Evolutionary conservation across 805 yeast genomes (phyloP).

Genomic region (Yarrowia sp.): DNA sequence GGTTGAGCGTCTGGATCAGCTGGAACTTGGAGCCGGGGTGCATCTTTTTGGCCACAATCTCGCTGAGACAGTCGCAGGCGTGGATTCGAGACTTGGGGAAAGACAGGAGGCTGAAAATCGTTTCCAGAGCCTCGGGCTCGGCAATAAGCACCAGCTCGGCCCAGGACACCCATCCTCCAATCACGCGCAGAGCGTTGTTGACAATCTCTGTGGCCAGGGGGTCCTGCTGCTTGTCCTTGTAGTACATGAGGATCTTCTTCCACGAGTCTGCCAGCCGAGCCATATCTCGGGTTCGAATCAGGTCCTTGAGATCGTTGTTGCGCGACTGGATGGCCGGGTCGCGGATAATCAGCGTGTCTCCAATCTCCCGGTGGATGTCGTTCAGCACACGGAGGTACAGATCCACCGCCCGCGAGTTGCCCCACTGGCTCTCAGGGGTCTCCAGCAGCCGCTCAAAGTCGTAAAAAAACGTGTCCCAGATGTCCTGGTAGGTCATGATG

Average conservation of each 20-base stretch:
- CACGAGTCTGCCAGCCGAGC: constrained; percentile 66
- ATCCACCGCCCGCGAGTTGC: constrained; percentile 62
- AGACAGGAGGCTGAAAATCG: constrained; percentile 66
- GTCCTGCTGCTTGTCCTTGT: constrained; percentile 45
- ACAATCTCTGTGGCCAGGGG: constrained; percentile 56
- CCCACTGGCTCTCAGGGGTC: constrained; percentile 46
- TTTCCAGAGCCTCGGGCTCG: constrained; percentile 61
- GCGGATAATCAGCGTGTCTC: constrained; percentile 84
- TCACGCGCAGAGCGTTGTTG: constrained; percentile 64
- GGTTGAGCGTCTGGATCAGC: constrained; percentile 69
- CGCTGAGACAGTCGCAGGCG: constrained; percentile 64
- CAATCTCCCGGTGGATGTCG: constrained; percentile 88
- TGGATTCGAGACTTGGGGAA: constrained; percentile 58
- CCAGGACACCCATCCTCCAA: constrained; percentile 93
- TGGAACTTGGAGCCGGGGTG: constrained; percentile 72
- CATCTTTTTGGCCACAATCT: constrained; percentile 80
- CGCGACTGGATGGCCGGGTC: constrained; percentile 64
- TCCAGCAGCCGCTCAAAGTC: constrained; percentile 56
- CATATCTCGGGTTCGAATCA: constrained; percentile 80
- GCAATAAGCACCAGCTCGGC: constrained; percentile 81
- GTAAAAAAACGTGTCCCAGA: constrained; percentile 60
- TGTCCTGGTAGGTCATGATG: constrained; percentile 55
- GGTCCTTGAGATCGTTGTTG: constrained; percentile 78
- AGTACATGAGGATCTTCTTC: constrained; percentile 61
- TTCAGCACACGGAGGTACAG: constrained; percentile 75